phyloP scores from a whole-genome alignment of 441 rosid genomes.

The Gossypium davidsonii region DNA sequence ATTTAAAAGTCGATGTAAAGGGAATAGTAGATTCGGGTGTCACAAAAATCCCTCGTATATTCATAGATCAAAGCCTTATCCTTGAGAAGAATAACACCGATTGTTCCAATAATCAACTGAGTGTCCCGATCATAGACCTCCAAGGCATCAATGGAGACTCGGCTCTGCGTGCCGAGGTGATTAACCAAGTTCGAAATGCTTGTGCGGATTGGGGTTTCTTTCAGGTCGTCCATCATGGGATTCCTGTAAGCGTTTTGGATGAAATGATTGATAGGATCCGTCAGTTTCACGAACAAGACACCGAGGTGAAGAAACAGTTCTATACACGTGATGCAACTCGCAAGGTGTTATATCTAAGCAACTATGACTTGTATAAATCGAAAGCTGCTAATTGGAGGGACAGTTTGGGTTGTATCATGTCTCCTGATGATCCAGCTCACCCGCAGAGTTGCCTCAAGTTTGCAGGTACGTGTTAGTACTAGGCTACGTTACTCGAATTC shows the following conservation, averaged over 20 bases:
- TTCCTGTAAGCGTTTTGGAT: constrained; percentile 31
- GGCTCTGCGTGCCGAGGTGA: background rate
- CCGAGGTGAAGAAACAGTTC: constrained; percentile 29
- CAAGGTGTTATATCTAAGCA: constrained; percentile 25
- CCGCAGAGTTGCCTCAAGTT: constrained; percentile 17
- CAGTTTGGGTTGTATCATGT: constrained; percentile 16
- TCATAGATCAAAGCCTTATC: background rate
- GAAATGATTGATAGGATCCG: constrained; percentile 32
- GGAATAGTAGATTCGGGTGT: constrained; percentile 19
- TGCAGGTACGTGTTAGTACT: background rate
- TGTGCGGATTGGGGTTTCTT: constrained; percentile 28
- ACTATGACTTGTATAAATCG: constrained; percentile 25
- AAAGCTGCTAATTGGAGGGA: constrained; percentile 44
- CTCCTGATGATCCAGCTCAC: background rate
- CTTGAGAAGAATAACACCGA: background rate
- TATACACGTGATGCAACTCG: constrained; percentile 28
- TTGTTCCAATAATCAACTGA: background rate
- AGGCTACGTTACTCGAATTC: background rate
- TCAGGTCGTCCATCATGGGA: constrained; percentile 28
- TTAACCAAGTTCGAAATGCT: constrained; percentile 18
- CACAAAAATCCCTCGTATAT: background rate
- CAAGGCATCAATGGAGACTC: constrained; percentile 6
- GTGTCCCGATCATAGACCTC: constrained; percentile 21
- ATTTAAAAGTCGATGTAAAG: constrained; percentile 23
- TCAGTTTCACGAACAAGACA: constrained; percentile 30